These are phyloP conservation scores for Rhizopogon vinicolor DNA, from an alignment of 768 basidiomycete species.

Conservation along the genomic window DNA sequence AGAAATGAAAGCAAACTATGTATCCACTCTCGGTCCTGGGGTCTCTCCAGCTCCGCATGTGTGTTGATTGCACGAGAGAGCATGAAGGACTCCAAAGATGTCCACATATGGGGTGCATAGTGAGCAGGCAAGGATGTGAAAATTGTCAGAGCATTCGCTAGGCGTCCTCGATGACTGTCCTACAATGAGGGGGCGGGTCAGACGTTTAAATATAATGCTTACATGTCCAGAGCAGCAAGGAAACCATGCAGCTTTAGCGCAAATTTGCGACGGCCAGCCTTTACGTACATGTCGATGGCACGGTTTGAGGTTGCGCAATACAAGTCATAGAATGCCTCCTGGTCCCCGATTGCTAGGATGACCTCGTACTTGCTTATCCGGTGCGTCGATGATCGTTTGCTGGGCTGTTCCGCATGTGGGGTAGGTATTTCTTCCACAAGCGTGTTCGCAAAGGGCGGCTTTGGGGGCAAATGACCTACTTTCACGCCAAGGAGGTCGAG, in stretches of 20 bases:
- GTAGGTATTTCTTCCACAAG: constrained; percentile 13
- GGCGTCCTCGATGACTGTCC: constrained; percentile 61
- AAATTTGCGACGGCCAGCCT: constrained; percentile 79
- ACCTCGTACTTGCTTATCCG: constrained; percentile 60
- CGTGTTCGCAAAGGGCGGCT: constrained; percentile 68
- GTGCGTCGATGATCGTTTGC: constrained; percentile 17
- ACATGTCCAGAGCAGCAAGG: constrained; percentile 89
- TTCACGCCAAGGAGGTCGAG: constrained; percentile 81
- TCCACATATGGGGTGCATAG: constrained; percentile 80
- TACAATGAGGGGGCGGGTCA: not conserved
- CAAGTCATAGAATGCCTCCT: constrained; percentile 67
- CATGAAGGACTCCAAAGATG: constrained; percentile 75
- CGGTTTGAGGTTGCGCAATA: constrained; percentile 75
- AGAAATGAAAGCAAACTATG: constrained; percentile 75
- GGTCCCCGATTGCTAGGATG: constrained; percentile 47
- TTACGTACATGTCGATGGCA: constrained; percentile 80
- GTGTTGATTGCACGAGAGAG: constrained; percentile 69
- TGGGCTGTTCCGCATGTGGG: constrained; percentile 11
- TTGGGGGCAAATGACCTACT: constrained; percentile 63
- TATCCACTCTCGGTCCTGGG: constrained; percentile 75
- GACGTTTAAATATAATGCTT: constrained; percentile 26
- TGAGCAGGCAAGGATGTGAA: constrained; percentile 83
- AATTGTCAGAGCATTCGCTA: constrained; percentile 58
- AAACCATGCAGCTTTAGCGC: constrained; percentile 82
- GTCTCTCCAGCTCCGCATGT: constrained; percentile 50